These are phyloP conservation scores for Chlorella ohadii DNA, from an alignment of 139 green algal genomes.

Conservation along the genomic window DNA sequence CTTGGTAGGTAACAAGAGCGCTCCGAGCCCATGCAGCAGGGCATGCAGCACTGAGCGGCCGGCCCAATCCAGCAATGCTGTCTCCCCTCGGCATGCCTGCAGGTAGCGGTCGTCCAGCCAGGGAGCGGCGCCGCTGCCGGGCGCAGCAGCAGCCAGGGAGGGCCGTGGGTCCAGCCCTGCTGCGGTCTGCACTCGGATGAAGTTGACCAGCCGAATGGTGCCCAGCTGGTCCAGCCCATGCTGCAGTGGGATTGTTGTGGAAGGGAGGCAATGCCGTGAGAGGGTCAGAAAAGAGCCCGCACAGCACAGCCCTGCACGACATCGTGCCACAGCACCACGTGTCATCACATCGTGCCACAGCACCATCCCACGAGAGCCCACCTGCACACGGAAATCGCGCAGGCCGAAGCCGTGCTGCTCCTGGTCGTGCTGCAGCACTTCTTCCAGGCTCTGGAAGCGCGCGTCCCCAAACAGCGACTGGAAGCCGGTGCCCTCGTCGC, in stretches of 20 bases:
- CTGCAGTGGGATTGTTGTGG: constrained; percentile 22
- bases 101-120: constrained; percentile 75
- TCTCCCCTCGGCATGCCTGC: not conserved
- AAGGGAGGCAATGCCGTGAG: too few species aligned
- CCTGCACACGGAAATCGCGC: not conserved
- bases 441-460: constrained; percentile 59
- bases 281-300: too few species aligned
- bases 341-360: too few species aligned
- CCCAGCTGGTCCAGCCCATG: constrained; percentile 74
- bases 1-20: too few species aligned
- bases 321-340: too few species aligned
- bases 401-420: constrained; percentile 60
- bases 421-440: constrained; percentile 71
- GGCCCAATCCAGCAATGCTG: too few species aligned
- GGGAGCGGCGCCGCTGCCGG: constrained; percentile 15
- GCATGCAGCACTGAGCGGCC: too few species aligned
- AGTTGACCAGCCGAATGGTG: constrained; percentile 88
- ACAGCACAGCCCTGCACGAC: too few species aligned
- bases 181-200: constrained; percentile 61
- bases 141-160: constrained; percentile 24
- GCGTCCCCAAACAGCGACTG: constrained; percentile 67
- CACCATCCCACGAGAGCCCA: too few species aligned
- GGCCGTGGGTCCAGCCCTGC: constrained; percentile 59
- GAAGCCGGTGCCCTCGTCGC: constrained; percentile 57
- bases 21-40: too few species aligned